phyloP scores from a whole-genome alignment of 2,329 filamentous ascomycete genomes.

The Botryotinia convoluta region DNA sequence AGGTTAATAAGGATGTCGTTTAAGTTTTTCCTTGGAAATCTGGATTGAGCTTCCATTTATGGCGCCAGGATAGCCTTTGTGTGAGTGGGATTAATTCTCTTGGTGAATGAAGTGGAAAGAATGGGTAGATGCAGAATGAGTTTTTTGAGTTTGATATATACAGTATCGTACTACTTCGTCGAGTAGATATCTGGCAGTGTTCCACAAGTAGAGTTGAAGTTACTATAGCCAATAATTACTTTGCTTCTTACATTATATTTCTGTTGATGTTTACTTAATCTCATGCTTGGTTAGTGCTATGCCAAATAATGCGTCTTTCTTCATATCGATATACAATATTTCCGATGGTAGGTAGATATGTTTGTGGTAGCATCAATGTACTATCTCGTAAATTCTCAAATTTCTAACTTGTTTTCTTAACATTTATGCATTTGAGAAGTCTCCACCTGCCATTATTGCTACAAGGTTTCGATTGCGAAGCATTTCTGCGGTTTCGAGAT shows the following conservation, averaged over 20 bases:
- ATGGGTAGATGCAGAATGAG: not conserved
- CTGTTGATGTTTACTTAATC: not conserved
- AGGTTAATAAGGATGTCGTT: constrained; percentile 21
- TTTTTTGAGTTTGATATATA: not conserved
- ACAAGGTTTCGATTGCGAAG: too few relatives aligned
- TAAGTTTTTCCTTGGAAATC: not conserved
- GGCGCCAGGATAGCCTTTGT: not conserved
- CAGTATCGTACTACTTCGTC: not conserved
- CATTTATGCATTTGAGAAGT: not conserved
- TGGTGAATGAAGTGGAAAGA: too few relatives aligned
- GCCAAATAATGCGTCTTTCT: not conserved
- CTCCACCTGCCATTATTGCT: too few relatives aligned
- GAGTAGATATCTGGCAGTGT: not conserved
- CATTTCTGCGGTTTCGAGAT: too few relatives aligned
- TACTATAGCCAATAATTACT: constrained; percentile 21
- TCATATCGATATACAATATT: not conserved
- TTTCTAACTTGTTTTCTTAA: not conserved
- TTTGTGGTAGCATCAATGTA: accelerated
- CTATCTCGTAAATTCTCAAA: not conserved
- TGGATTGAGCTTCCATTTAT: constrained; percentile 1
- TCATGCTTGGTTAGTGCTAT: not conserved
- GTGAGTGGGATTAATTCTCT: not conserved
- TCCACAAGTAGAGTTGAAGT: constrained; percentile 4
- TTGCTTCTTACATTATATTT: not conserved
- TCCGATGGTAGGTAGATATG: not conserved